phyloP scores from a whole-genome alignment of 169 alveolate species.

The Eimeria falciformis region DNA sequence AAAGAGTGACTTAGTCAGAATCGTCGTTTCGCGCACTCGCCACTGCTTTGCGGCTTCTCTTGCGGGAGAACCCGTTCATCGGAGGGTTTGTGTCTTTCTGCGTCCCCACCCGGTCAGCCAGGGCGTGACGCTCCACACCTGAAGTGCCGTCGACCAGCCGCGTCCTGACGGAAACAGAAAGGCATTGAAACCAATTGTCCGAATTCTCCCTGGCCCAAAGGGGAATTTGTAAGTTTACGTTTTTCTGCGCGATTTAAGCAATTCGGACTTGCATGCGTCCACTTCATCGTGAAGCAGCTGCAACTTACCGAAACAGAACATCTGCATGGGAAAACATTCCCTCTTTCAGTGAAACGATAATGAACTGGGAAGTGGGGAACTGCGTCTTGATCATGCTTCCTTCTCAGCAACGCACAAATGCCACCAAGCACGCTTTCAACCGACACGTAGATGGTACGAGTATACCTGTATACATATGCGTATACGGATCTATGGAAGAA shows the following conservation, averaged over 20 bases:
- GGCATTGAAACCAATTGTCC: conserved; percentile 84
- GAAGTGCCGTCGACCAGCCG: conserved; percentile 67
- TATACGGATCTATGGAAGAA: background rate
- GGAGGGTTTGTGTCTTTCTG: background rate
- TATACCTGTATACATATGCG: background rate
- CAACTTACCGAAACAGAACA: conserved; percentile 90
- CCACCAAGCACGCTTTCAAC: too few relatives aligned
- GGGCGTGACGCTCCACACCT: conserved; percentile 50
- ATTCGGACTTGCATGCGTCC: too few relatives aligned
- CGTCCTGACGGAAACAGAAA: background rate
- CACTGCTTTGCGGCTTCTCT: conserved; percentile 24
- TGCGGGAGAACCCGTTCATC: background rate
- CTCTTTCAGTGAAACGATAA: conserved; percentile 97
- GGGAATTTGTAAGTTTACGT: too few relatives aligned
- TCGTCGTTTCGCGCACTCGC: conserved; percentile 10
- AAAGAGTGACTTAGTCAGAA: background rate
- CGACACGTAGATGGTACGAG: too few relatives aligned
- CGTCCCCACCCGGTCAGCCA: background rate
- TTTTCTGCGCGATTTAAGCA: too few relatives aligned
- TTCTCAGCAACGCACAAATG: background rate
- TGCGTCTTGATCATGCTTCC: conserved; percentile 97
- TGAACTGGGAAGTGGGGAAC: conserved; percentile 97
- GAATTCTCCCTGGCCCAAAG: background rate
- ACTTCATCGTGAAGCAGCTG: too few relatives aligned
- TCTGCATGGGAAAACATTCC: conserved; percentile 99